Percentiles rank a stretch among this genome's conserved stretches.
Evolutionary conservation across 768 basidiomycete genomes (phyloP).

Genomic region (Russula abietina): DNA sequence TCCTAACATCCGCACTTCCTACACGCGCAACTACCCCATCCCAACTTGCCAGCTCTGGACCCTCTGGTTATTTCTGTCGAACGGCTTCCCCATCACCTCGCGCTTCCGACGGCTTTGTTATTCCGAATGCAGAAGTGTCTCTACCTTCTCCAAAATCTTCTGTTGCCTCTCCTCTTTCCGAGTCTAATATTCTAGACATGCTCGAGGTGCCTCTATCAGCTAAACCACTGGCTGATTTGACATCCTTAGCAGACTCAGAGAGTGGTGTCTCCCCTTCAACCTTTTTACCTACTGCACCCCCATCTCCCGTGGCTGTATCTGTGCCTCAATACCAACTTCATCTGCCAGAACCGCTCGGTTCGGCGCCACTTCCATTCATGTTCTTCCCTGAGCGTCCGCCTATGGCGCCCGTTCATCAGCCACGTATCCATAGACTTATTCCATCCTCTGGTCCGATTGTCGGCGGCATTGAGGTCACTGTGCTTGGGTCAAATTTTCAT

Average conservation of each 20-base stretch:
- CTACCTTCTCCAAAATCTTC: constrained; percentile 21
- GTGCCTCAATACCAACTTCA: constrained; percentile 13
- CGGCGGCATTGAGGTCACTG: constrained; percentile 91
- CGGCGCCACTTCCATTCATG: constrained; percentile 30
- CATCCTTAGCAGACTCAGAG: constrained; percentile 3
- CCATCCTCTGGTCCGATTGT: constrained; percentile 80
- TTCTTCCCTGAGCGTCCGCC: constrained; percentile 54
- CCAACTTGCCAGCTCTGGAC: constrained; percentile 22
- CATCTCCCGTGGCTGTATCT: constrained; percentile 24
- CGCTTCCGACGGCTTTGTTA: constrained; percentile 7
- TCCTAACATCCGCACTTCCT: constrained; percentile 29
- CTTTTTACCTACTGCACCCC: constrained; percentile 27
- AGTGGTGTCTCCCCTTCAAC: constrained; percentile 16
- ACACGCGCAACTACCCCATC: constrained; percentile 33
- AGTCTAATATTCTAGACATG: constrained; percentile 9
- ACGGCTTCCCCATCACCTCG: constrained; percentile 24
- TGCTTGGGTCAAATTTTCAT: constrained; percentile 89
- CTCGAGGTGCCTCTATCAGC: neutral
- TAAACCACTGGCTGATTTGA: neutral
- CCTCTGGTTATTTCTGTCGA: constrained; percentile 20
- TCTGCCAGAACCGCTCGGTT: constrained; percentile 19
- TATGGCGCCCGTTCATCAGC: constrained; percentile 46
- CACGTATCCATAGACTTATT: constrained; percentile 80
- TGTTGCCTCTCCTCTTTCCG: constrained; percentile 9
- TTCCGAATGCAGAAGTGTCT: constrained; percentile 11